A percentile compares a stretch with the other conserved stretches of the same genome.
Evolutionary conservation across 2,329 filamentous ascomycete species (phyloP).

Genomic region (Leptographium flavum): DNA sequence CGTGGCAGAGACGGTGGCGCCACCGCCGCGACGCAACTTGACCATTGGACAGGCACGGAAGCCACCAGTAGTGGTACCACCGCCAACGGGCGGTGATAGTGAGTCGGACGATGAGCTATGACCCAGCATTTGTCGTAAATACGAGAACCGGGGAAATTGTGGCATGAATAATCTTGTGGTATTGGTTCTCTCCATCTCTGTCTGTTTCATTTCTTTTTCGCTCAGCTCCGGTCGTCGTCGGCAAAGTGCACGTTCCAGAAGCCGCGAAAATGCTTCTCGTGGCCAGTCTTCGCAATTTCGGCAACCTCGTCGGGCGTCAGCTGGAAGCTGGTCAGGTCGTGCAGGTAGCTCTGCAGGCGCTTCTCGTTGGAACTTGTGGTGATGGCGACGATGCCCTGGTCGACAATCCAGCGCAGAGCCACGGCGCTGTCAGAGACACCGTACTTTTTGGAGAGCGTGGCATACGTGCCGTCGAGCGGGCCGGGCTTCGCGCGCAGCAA

Average conservation of each 20-base stretch:
- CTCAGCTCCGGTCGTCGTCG: constrained; percentile 28
- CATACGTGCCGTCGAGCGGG: constrained; percentile 37
- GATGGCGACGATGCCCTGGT: constrained; percentile 42
- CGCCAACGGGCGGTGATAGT: constrained; percentile 26
- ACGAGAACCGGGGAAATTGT: no score
- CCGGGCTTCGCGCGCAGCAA: constrained; percentile 34
- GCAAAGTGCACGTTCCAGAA: constrained; percentile 43
- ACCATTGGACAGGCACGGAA: constrained; percentile 7
- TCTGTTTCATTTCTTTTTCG: no score
- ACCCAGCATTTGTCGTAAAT: constrained; percentile 5
- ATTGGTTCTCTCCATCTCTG: no score
- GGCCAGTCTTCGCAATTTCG: constrained; percentile 39
- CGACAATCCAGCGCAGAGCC: constrained; percentile 43
- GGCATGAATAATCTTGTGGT: no score
- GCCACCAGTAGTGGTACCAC: constrained; percentile 9
- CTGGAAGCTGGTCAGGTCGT: constrained; percentile 38
- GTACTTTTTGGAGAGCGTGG: constrained; percentile 40
- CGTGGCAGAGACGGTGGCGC: constrained; percentile 8
- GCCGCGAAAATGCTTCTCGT: constrained; percentile 44
- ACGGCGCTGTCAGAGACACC: constrained; percentile 40
- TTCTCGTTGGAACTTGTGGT: constrained; percentile 47
- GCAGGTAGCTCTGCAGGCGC: constrained; percentile 39
- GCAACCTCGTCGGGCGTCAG: constrained; percentile 44
- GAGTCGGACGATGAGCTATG: constrained; percentile 44
- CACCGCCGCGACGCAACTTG: constrained; percentile 15